phyloP scores from a whole-genome alignment of 75 land plant genomes.

The Selaginella tamariscina region DNA sequence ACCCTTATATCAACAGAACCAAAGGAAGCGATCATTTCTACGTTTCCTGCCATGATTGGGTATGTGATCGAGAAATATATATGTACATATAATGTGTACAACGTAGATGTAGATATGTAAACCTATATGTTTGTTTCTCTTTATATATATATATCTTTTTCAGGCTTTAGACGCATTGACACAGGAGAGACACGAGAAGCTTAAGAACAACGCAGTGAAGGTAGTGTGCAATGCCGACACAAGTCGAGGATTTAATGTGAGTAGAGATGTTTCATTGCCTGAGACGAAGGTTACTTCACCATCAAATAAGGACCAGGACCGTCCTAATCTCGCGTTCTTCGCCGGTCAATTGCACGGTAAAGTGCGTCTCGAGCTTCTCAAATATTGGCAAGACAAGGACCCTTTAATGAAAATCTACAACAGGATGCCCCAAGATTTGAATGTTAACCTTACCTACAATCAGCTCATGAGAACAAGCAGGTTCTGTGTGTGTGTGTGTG shows the following conservation, averaged over 20 bases:
- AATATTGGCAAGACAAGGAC: conserved; percentile 44
- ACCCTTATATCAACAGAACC: conserved; percentile 73
- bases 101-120: too few species aligned
- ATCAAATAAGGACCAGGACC: conserved; percentile 4
- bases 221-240: conserved; percentile 79
- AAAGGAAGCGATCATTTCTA: conserved; percentile 71
- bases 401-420: conserved; percentile 40
- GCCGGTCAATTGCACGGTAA: conserved; percentile 72
- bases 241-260: conserved; percentile 39
- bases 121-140: background rate
- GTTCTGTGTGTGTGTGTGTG: conserved; percentile 48
- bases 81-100: too few species aligned
- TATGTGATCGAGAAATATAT: too few species aligned
- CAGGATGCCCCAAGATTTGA: conserved; percentile 36
- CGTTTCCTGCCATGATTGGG: conserved; percentile 92
- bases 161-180: conserved; percentile 48
- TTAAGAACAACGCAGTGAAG: conserved; percentile 52
- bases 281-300: conserved; percentile 28
- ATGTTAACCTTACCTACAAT: conserved; percentile 42
- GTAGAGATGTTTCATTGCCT: conserved; percentile 66
- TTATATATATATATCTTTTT: background rate
- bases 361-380: conserved; percentile 49
- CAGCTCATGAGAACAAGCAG: conserved; percentile 73
- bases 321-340: conserved; percentile 65
- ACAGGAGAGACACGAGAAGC: conserved; percentile 37